Percentiles rank a stretch among this genome's conserved stretches.
Evolutionary conservation across 805 yeast genomes (phyloP).

Genomic region (Saturnispora galanensis): DNA sequence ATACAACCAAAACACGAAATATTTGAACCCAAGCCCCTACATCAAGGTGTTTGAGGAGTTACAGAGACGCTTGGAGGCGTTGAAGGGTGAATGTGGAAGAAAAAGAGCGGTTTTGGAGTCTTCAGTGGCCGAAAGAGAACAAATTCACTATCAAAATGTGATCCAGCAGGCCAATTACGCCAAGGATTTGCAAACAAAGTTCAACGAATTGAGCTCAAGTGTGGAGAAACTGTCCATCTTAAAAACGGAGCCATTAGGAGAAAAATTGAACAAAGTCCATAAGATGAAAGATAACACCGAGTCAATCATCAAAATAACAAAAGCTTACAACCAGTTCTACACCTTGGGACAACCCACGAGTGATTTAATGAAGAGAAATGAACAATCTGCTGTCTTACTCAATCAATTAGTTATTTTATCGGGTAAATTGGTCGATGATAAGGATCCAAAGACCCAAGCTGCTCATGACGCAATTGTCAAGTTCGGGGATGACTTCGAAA

Average conservation of each 20-base stretch:
- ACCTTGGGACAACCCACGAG: slow-evolving; percentile 40
- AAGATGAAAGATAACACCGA: slow-evolving; percentile 64
- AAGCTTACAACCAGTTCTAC: slow-evolving; percentile 69
- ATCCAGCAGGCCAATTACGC: slow-evolving; percentile 38
- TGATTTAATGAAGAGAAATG: slow-evolving; percentile 37
- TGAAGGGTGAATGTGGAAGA: slow-evolving; percentile 46
- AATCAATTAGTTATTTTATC: slow-evolving; percentile 58
- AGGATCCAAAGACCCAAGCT: slow-evolving; percentile 29
- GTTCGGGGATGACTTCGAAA: slow-evolving; percentile 71
- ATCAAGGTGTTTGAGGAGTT: slow-evolving; percentile 89
- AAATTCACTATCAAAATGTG: slow-evolving; percentile 59
- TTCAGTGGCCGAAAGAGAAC: slow-evolving; percentile 51
- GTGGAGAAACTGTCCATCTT: slow-evolving; percentile 45
- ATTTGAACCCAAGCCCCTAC: slow-evolving; percentile 86
- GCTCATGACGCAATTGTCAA: slow-evolving; percentile 45
- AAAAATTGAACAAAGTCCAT: slow-evolving; percentile 54
- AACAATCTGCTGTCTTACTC: slow-evolving; percentile 53
- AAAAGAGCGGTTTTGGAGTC: slow-evolving; percentile 43
- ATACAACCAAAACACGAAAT: slow-evolving; percentile 30
- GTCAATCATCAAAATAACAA: slow-evolving; percentile 61
- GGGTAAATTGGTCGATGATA: slow-evolving; percentile 46
- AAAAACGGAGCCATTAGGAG: slow-evolving; percentile 61
- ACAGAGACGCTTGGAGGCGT: slow-evolving; percentile 53
- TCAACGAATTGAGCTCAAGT: slow-evolving; percentile 39
- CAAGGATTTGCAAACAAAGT: slow-evolving; percentile 35